phyloP scores from a whole-genome alignment of 2,329 filamentous ascomycete species.

The Aureobasidium uvarum region DNA sequence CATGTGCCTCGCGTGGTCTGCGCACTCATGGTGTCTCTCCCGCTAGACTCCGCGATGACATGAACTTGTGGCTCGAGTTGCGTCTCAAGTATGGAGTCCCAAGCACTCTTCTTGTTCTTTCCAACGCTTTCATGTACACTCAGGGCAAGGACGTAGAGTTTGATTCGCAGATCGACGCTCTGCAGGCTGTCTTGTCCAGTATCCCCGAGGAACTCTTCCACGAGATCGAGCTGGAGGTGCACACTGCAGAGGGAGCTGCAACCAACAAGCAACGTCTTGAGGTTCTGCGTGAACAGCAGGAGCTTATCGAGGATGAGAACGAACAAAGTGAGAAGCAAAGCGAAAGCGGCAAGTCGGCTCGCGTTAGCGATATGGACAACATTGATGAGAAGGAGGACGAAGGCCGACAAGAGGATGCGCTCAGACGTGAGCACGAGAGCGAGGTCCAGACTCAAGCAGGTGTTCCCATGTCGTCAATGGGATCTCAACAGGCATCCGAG shows the following conservation, averaged over 20 bases:
- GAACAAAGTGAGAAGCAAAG: slow-evolving; percentile 83
- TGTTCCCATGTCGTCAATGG: not conserved
- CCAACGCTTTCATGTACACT: slow-evolving; percentile 96
- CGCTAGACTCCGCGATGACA: slow-evolving; percentile 79
- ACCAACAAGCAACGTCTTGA: slow-evolving; percentile 99
- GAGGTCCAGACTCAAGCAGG: slow-evolving; percentile 29
- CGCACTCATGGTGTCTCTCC: slow-evolving; percentile 91
- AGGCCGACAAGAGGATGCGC: slow-evolving; percentile 34
- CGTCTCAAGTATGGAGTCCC: slow-evolving; percentile 93
- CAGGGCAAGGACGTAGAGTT: slow-evolving; percentile 82
- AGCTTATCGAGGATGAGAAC: slow-evolving; percentile 95
- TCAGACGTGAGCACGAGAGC: slow-evolving; percentile 32
- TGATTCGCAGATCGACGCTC: slow-evolving; percentile 84
- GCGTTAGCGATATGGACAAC: slow-evolving; percentile 73
- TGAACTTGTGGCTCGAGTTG: slow-evolving; percentile 91
- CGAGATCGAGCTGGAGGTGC: slow-evolving; percentile 97
- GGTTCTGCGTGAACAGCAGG: slow-evolving; percentile 97
- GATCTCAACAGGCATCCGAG: not conserved
- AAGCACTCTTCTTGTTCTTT: slow-evolving; percentile 89
- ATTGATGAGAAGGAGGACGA: slow-evolving; percentile 90
- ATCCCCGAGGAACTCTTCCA: slow-evolving; percentile 99
- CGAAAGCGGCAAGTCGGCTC: slow-evolving; percentile 56
- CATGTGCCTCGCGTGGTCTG: slow-evolving; percentile 87
- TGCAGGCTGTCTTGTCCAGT: slow-evolving; percentile 86
- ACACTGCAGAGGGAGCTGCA: slow-evolving; percentile 92